Evolutionary conservation across 257 asterid species (phyloP).

Genomic region (Cordia subcordata): DNA sequence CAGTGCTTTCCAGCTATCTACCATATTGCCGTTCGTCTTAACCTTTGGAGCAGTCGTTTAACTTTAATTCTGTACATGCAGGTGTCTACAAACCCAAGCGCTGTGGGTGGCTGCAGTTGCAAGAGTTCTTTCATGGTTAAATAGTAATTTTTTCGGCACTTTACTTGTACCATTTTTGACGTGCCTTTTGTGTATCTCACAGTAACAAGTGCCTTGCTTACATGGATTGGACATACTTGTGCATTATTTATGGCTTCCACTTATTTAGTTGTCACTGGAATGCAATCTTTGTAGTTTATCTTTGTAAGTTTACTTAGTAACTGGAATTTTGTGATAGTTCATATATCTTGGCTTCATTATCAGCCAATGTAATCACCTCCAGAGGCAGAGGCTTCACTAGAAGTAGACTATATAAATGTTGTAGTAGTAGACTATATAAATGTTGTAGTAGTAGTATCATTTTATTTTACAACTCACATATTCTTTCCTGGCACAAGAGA

Average conservation of each 20-base stretch:
- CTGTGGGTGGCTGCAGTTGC: constrained; percentile 96
- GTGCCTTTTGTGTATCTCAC: neutral
- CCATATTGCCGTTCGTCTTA: neutral
- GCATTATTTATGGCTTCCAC: neutral
- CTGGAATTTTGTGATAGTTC: neutral
- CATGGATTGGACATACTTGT: neutral
- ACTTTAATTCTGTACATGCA: constrained; percentile 18
- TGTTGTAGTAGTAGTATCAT: neutral
- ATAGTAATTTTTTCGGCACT: constrained; percentile 14
- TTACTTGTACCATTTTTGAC: no score
- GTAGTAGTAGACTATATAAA: no score
- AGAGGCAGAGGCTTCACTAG: neutral
- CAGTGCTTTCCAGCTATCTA: no score
- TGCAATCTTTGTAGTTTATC: neutral
- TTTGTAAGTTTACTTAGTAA: no score
- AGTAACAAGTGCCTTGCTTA: neutral
- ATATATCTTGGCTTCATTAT: no score
- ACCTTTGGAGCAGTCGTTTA: neutral
- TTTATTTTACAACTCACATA: no score
- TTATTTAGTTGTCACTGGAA: neutral
- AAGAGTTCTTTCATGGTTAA: constrained; percentile 82
- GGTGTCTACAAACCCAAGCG: constrained; percentile 93
- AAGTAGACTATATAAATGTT: no score
- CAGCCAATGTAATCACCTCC: neutral
- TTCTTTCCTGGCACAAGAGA: no score